Conservation (phyloP, 202 grass and related monocot species). For the Elaeis oleifera region DNA sequence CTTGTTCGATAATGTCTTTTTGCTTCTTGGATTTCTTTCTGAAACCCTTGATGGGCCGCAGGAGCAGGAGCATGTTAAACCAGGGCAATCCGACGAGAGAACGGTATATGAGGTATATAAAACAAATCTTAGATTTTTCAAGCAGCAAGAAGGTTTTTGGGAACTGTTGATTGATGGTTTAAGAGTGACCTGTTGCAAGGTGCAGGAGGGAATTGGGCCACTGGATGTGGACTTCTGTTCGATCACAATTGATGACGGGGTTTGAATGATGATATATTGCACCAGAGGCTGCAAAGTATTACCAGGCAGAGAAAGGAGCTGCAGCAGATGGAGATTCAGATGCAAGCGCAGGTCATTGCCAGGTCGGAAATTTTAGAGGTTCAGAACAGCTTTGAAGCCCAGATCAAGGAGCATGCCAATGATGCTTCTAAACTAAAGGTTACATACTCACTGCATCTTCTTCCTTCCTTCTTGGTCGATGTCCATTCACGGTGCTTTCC, state of each 20-base stretch:
- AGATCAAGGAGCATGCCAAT: constrained; percentile 56
- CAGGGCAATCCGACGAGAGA: constrained; percentile 55
- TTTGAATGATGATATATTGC: constrained; percentile 60
- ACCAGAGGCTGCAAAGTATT: constrained; percentile 68
- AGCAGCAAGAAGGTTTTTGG: neutral
- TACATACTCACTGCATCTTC: neutral
- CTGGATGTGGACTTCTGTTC: constrained; percentile 47
- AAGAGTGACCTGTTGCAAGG: neutral
- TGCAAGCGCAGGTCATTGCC: constrained; percentile 47
- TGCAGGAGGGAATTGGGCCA: constrained; percentile 41
- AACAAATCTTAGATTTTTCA: neutral
- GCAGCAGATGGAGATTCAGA: constrained; percentile 65
- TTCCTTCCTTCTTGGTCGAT: neutral
- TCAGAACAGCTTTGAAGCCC: constrained; percentile 50
- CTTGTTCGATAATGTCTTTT: neutral
- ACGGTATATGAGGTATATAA: constrained; percentile 58
- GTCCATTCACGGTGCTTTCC: neutral
- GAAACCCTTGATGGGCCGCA: constrained; percentile 24
- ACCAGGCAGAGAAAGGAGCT: constrained; percentile 55
- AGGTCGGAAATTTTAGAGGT: constrained; percentile 57
- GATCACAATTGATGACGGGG: constrained; percentile 57
- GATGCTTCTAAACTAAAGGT: constrained; percentile 60
- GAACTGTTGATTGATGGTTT: neutral
- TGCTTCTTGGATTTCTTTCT: neutral
- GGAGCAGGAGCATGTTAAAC: constrained; percentile 31